Percentiles rank a stretch among this genome's conserved stretches.
These are phyloP conservation scores for Colletotrichum sp. DNA, from an alignment of 2,329 filamentous ascomycete species.

Conservation along the genomic window DNA sequence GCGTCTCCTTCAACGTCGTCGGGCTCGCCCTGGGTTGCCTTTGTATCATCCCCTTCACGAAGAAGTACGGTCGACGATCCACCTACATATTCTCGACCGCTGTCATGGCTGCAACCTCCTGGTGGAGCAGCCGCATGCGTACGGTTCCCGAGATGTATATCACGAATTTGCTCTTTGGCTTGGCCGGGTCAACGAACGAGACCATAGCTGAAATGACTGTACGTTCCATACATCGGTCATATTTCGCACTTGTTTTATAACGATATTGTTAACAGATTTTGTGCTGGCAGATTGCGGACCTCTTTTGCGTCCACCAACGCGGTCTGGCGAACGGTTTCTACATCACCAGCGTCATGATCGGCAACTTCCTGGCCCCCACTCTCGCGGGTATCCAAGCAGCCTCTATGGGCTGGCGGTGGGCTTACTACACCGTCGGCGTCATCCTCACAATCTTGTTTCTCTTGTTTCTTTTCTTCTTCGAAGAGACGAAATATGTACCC, in stretches of 20 bases:
- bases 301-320: conserved; percentile 23
- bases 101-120: conserved; percentile 25
- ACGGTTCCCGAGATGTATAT: conserved; percentile 27
- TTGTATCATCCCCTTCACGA: conserved; percentile 25
- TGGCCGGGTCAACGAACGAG: conserved; percentile 44
- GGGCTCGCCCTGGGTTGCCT: conserved; percentile 26
- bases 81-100: conserved; percentile 26
- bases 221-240: neutral
- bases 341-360: conserved; percentile 34
- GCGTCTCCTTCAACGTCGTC: conserved; percentile 11
- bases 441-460: neutral
- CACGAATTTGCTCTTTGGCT: conserved; percentile 31
- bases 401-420: conserved; percentile 27
- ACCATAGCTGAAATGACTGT: conserved; percentile 42
- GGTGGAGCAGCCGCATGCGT: conserved; percentile 27
- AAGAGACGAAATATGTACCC: neutral
- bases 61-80: conserved; percentile 27
- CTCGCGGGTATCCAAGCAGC: conserved; percentile 30
- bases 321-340: conserved; percentile 32
- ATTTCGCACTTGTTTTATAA: neutral
- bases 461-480: neutral
- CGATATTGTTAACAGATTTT: neutral
- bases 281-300: neutral
- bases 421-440: conserved; percentile 19
- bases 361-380: conserved; percentile 33